Base-by-base conservation (phyloP, 768 basidiomycete species). In the Suillus placidus region DNA sequence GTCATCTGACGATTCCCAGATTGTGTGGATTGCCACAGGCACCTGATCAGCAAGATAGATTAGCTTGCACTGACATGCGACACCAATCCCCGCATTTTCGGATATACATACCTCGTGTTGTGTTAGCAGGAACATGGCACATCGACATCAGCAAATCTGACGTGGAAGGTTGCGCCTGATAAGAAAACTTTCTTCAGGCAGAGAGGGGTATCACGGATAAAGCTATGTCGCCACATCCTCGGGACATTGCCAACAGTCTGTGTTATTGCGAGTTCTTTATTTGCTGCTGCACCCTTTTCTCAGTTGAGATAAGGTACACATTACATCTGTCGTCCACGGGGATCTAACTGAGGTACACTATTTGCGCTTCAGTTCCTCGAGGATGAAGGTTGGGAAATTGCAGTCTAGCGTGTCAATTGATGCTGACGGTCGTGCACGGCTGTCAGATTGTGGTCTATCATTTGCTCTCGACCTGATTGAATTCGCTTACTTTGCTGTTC, bases 41-140 rank as follows among this genome's bases (percentile, higher is more conserved):
- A 38, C 38, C 38, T 58, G 16, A 38, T 58, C 9, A 58, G 37
- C 26, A 58, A 40, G 23, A 30, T 58, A 30, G 10, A 38, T 57
- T 4, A 57, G 23, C 51, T 23, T 52, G 14, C 4, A 16, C 4
- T 49, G 26, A 13, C 13, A 30, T 30, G 30, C 8, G 30, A 16
- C 16, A 18, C 51, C 26, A 4, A 30, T 52, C 26, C 7, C 16
- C 14, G 34, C 23, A 1, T 18, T 18, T 40, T 26, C 26, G 5
- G 23, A 18, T 26, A 14, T 16, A 4, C 26, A 38, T 67, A 71
- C 16, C 65, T 74, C 63, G 73, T 74, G 38, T 70, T 64, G 42
- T 70, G 65, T 2, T 74, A 70, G 71, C 51, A 68, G 47, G 69
- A 69, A 26, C 70, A 72, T 63, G 73, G 73, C 6, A 68, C 60